Conservation (phyloP, 805 yeast genomes). For the Sugiyamaella smithiae region DNA sequence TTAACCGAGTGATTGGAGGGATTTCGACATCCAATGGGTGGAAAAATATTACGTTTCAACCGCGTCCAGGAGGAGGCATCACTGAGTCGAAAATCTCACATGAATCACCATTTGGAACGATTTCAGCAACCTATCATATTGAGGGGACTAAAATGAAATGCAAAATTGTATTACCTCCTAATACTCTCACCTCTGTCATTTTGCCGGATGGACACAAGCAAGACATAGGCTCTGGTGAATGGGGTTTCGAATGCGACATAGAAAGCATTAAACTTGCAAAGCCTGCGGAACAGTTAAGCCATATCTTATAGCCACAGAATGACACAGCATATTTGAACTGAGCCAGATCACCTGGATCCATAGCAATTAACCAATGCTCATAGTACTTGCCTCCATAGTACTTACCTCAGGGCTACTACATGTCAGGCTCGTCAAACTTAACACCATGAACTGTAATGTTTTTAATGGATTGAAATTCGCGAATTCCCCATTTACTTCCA, state of each 20-base stretch:
- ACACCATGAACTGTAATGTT: slow-evolving; percentile 36
- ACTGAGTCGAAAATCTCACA: not conserved
- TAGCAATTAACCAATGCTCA: too few species aligned
- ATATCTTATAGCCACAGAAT: not conserved
- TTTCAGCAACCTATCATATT: not conserved
- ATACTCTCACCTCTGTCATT: not conserved
- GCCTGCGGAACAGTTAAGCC: not conserved
- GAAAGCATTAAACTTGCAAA: not conserved
- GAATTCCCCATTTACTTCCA: slow-evolving; percentile 64
- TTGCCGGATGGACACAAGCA: not conserved
- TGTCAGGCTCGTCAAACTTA: not conserved
- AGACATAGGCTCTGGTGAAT: not conserved
- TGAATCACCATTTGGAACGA: not conserved
- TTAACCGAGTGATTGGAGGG: slow-evolving; percentile 26
- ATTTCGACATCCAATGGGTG: slow-evolving; percentile 24
- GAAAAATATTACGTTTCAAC: slow-evolving; percentile 19
- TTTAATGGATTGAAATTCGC: slow-evolving; percentile 58
- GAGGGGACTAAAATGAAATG: not conserved
- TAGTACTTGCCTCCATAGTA: too few species aligned
- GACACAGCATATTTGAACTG: too few species aligned
- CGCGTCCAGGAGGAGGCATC: slow-evolving; percentile 12
- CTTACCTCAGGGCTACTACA: not conserved
- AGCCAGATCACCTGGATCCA: too few species aligned
- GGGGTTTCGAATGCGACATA: not conserved
- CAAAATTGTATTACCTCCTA: not conserved